Percentiles rank a stretch among this genome's conserved stretches.
These are phyloP conservation scores for Schizosaccharomyces osmophilus DNA, from an alignment of 805 yeast genomes.

Conservation along the genomic window DNA sequence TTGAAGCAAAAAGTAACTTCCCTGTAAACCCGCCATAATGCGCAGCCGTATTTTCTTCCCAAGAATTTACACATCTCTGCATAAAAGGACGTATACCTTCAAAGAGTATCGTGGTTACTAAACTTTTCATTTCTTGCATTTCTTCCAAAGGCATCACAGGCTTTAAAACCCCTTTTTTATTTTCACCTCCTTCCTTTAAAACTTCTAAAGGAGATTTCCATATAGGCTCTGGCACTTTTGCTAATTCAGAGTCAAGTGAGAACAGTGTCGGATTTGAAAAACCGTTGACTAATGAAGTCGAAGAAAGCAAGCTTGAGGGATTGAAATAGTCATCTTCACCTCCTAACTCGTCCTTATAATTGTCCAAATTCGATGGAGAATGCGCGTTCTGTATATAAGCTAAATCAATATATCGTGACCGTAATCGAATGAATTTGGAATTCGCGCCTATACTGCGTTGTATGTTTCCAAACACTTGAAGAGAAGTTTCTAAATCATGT, in stretches of 20 bases:
- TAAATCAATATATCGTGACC: background rate
- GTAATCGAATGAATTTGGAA: constrained; percentile 10
- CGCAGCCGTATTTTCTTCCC: constrained; percentile 65
- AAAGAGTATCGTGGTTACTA: constrained; percentile 21
- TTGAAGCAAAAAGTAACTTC: constrained; percentile 42
- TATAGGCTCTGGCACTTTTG: constrained; percentile 11
- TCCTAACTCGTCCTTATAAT: too few relatives aligned
- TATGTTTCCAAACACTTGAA: constrained; percentile 18
- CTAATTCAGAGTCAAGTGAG: background rate
- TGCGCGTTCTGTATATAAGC: background rate
- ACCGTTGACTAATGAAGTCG: too few relatives aligned
- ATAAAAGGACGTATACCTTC: constrained; percentile 50
- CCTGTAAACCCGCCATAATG: constrained; percentile 61
- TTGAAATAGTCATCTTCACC: too few relatives aligned
- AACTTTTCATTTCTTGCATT: background rate
- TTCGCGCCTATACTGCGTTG: constrained; percentile 17
- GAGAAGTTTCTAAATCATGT: constrained; percentile 21
- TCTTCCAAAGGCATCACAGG: background rate
- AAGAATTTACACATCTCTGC: constrained; percentile 52
- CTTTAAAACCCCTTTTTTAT: too few relatives aligned
- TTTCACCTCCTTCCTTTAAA: constrained; percentile 8
- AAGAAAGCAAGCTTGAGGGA: too few relatives aligned
- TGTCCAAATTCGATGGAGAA: too few relatives aligned
- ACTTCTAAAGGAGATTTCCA: constrained; percentile 26
- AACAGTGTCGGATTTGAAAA: too few relatives aligned